Evolutionary conservation across 2,329 filamentous ascomycete species (phyloP).

Genomic region (Botrytis squamosa): DNA sequence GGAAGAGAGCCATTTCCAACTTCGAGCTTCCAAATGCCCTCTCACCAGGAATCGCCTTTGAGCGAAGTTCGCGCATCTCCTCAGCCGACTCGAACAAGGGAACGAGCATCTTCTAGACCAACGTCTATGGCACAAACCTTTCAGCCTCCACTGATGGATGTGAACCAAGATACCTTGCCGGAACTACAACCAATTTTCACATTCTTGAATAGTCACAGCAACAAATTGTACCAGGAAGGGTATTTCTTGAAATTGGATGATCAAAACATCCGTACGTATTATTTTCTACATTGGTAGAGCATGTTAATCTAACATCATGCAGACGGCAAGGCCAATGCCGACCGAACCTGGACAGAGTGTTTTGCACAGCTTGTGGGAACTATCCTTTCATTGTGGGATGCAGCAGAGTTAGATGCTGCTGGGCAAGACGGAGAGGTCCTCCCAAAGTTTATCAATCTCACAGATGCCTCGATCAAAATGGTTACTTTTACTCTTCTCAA

Average conservation of each 20-base stretch:
- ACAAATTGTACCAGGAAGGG: conserved; percentile 96
- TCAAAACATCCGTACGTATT: conserved; percentile 77
- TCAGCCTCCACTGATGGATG: conserved; percentile 81
- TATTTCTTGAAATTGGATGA: conserved; percentile 98
- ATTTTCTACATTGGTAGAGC: conserved; percentile 18
- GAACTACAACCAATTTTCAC: conserved; percentile 94
- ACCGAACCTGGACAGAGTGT: conserved; percentile 92
- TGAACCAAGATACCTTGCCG: conserved; percentile 80
- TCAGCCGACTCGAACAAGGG: conserved; percentile 40
- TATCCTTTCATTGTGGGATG: conserved; percentile 93
- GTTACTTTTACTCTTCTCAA: conserved; percentile 49
- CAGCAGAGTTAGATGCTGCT: conserved; percentile 82
- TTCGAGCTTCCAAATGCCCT: conserved; percentile 11
- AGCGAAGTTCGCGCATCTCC: conserved; percentile 24
- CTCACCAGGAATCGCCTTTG: conserved; percentile 3
- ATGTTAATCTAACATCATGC: conserved; percentile 38
- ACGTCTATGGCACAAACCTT: conserved; percentile 85
- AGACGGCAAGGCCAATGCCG: conserved; percentile 84
- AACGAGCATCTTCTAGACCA: conserved; percentile 59
- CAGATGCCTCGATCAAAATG: conserved; percentile 98
- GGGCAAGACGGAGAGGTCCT: conserved; percentile 82
- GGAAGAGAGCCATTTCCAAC: conserved; percentile 15
- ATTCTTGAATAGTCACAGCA: conserved; percentile 89
- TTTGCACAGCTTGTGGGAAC: conserved; percentile 96
- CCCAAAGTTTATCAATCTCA: conserved; percentile 93